These are phyloP conservation scores for Craterostigma plantagineum DNA, from an alignment of 257 asterid genomes.

Conservation along the genomic window DNA sequence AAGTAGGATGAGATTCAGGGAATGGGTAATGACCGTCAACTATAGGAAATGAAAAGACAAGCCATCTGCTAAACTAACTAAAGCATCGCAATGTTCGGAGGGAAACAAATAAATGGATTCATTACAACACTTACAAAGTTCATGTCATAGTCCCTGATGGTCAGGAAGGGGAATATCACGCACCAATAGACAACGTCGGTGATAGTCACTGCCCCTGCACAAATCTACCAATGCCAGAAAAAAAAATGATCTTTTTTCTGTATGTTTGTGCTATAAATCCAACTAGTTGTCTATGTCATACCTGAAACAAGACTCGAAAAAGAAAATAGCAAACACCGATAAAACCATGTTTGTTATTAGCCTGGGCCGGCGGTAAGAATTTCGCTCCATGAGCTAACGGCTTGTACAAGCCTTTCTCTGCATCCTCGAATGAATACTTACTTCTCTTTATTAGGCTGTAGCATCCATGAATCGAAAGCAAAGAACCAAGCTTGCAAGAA, in stretches of 20 bases:
- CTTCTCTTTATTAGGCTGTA: slow-evolving; percentile 11
- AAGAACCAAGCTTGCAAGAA: slow-evolving; percentile 34
- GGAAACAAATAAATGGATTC: too few relatives aligned
- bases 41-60: too few relatives aligned
- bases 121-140: slow-evolving; percentile 40
- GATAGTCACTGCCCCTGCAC: slow-evolving; percentile 81
- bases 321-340: slow-evolving; percentile 27
- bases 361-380: slow-evolving; percentile 11
- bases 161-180: slow-evolving; percentile 62
- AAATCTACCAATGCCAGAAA: slow-evolving; percentile 36
- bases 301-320: slow-evolving; percentile 74
- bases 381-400: slow-evolving; percentile 27
- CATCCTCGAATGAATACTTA: slow-evolving; percentile 19
- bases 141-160: slow-evolving; percentile 54
- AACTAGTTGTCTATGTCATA: slow-evolving; percentile 5
- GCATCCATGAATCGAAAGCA: slow-evolving; percentile 68
- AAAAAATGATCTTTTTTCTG: too few relatives aligned
- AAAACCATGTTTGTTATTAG: slow-evolving; percentile 16
- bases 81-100: too few relatives aligned
- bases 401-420: slow-evolving; percentile 35
- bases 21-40: too few relatives aligned
- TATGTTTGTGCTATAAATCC: too few relatives aligned
- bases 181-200: slow-evolving; percentile 71
- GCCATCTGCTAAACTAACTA: too few relatives aligned
- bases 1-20: too few relatives aligned